Conservation (phyloP, 2,329 filamentous ascomycete genomes). For the Ilyonectria robusta region DNA sequence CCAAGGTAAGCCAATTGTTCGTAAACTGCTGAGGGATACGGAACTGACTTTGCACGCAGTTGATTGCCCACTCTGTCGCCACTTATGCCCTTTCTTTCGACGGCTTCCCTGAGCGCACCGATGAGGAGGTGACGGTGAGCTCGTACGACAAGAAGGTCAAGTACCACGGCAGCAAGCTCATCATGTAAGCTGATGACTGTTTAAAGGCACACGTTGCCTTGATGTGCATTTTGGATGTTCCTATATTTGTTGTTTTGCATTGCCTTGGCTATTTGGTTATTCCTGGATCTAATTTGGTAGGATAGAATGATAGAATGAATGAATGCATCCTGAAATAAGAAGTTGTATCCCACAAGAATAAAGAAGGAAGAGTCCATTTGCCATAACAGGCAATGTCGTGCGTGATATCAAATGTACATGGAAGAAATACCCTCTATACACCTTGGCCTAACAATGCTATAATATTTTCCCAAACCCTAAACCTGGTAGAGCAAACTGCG, state of each 20-base stretch:
- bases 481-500: slow-evolving; percentile 15
- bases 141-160: slow-evolving; percentile 56
- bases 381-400: slow-evolving; percentile 25
- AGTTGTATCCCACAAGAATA: slow-evolving; percentile 5
- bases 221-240: neutral
- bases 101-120: slow-evolving; percentile 71
- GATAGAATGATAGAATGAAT: slow-evolving; percentile 20
- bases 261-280: neutral
- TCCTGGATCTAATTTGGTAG: slow-evolving; percentile 20
- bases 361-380: slow-evolving; percentile 24
- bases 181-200: slow-evolving; percentile 54
- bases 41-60: slow-evolving; percentile 53
- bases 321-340: slow-evolving; percentile 26
- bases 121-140: slow-evolving; percentile 47
- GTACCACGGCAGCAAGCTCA: slow-evolving; percentile 65
- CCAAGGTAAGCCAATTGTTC: slow-evolving; percentile 61
- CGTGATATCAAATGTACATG: slow-evolving; percentile 25
- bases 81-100: slow-evolving; percentile 77
- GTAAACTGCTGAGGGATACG: neutral
- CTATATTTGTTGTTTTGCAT: slow-evolving; percentile 17
- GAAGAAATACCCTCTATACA: slow-evolving; percentile 40
- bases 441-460: slow-evolving; percentile 26
- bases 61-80: slow-evolving; percentile 81
- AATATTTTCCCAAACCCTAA: slow-evolving; percentile 31
- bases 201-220: neutral